A percentile compares a stretch with the other conserved stretches of the same genome.
These are phyloP conservation scores for Colletotrichum godetiae DNA, from an alignment of 2,329 filamentous ascomycete genomes.

Conservation along the genomic window DNA sequence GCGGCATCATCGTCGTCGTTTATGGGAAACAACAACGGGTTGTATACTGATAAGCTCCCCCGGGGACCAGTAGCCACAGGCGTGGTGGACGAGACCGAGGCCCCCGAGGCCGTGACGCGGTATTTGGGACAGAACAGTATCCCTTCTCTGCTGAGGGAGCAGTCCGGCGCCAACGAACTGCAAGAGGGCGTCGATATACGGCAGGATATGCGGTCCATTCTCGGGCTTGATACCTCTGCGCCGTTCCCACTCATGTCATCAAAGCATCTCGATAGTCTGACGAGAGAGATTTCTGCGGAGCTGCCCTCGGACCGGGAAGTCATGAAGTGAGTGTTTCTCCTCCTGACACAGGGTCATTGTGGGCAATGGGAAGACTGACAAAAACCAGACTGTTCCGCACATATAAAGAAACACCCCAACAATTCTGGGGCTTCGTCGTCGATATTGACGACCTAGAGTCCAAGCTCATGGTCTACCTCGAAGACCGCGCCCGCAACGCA, in stretches of 20 bases:
- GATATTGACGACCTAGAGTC: constrained; percentile 75
- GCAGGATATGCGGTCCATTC: constrained; percentile 73
- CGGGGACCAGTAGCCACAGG: constrained; percentile 47
- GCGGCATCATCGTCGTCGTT: constrained; percentile 9
- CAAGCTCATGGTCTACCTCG: constrained; percentile 72
- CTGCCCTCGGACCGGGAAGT: constrained; percentile 74
- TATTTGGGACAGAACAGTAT: constrained; percentile 77
- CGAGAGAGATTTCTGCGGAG: constrained; percentile 70
- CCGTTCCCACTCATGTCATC: constrained; percentile 76
- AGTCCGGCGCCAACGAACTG: constrained; percentile 64
- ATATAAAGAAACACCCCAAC: constrained; percentile 75
- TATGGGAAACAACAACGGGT: constrained; percentile 17
- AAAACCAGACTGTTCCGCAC: constrained; percentile 67
- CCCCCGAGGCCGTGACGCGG: constrained; percentile 61
- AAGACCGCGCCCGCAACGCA: constrained; percentile 70
- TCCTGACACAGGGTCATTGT: neutral
- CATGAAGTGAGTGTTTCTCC: constrained; percentile 65
- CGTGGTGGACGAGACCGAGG: constrained; percentile 62
- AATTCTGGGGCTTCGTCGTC: constrained; percentile 76
- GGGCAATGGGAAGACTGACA: constrained; percentile 3
- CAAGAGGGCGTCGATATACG: constrained; percentile 68
- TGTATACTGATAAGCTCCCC: constrained; percentile 28
- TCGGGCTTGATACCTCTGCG: constrained; percentile 73
- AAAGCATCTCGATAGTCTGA: constrained; percentile 69
- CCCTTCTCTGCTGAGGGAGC: constrained; percentile 72